phyloP scores from a whole-genome alignment of 2,329 filamentous ascomycete species.

The Penicillium sumatraense region DNA sequence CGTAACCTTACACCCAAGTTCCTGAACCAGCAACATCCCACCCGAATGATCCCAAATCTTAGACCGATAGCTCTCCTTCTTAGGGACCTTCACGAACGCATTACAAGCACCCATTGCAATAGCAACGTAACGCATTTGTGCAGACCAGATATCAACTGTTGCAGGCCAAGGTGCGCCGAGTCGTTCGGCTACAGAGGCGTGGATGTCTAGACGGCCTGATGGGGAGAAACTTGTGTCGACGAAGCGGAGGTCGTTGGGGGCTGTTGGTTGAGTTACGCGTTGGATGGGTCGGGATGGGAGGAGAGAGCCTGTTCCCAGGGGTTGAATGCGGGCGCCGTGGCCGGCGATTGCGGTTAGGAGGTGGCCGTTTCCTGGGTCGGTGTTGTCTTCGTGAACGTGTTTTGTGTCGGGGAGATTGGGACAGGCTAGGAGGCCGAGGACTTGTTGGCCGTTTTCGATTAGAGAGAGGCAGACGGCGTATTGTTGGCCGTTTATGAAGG shows the following conservation, averaged over 20 bases:
- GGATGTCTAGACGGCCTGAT: constrained; percentile 45
- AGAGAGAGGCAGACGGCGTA: constrained; percentile 66
- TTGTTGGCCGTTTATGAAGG: constrained; percentile 65
- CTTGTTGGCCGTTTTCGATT: constrained; percentile 61
- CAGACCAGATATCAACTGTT: constrained; percentile 56
- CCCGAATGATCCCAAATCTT: constrained; percentile 63
- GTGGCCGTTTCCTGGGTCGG: constrained; percentile 54
- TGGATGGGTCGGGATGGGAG: constrained; percentile 37
- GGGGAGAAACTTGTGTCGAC: constrained; percentile 48
- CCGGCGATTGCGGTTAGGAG: constrained; percentile 56
- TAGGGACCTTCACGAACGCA: constrained; percentile 55
- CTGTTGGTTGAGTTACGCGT: constrained; percentile 25
- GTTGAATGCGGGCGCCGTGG: constrained; percentile 48
- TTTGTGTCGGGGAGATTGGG: constrained; percentile 59
- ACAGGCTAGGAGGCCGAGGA: constrained; percentile 64
- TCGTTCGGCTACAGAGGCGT: constrained; percentile 43
- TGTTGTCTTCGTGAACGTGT: constrained; percentile 41
- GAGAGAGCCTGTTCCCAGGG: constrained; percentile 40
- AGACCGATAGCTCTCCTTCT: constrained; percentile 48
- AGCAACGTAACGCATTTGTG: constrained; percentile 60
- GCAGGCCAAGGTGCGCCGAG: constrained; percentile 52
- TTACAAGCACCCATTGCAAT: constrained; percentile 54
- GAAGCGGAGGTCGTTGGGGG: constrained; percentile 46
- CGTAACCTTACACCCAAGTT: constrained; percentile 56
- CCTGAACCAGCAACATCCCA: constrained; percentile 56